A percentile compares a stretch with the other conserved stretches of the same genome.
Conservation (phyloP, 2,329 filamentous ascomycete genomes). For the Aspergillus japonicus region DNA sequence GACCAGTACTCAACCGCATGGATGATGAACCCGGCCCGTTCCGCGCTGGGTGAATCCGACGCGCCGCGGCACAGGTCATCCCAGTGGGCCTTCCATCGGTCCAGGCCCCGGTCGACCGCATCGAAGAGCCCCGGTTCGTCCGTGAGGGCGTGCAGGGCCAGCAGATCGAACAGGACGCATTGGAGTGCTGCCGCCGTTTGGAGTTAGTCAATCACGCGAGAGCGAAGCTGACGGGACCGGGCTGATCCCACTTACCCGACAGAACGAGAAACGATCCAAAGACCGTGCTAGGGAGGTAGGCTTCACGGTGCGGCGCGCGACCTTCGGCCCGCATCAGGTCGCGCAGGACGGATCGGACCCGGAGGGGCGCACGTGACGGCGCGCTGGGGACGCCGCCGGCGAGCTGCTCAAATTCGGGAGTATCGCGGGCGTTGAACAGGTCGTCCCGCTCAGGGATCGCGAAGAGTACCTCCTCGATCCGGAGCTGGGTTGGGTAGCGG, state of each 20-base stretch:
- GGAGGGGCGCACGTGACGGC: background rate
- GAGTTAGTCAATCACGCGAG: no score
- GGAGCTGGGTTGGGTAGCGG: background rate
- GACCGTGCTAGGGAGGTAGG: background rate
- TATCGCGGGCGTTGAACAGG: background rate
- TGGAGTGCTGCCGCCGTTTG: background rate
- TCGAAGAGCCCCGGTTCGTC: background rate
- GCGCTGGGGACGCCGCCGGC: background rate
- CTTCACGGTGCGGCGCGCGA: background rate
- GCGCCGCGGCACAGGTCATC: background rate
- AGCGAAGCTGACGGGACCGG: no score
- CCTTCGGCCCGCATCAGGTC: background rate
- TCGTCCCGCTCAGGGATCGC: background rate
- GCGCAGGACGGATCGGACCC: background rate
- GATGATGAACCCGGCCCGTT: conserved; percentile 1
- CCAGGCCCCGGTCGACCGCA: background rate
- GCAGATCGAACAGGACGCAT: background rate
- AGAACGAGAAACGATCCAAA: background rate
- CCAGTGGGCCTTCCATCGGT: background rate
- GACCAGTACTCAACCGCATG: background rate
- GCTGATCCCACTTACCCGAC: background rate
- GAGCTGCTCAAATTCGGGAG: background rate
- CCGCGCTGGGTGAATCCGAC: background rate
- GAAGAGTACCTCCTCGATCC: background rate
- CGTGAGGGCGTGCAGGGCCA: background rate